Evolutionary conservation across 306 rosid genomes (phyloP).

Genomic region (Corylus heterophylla): DNA sequence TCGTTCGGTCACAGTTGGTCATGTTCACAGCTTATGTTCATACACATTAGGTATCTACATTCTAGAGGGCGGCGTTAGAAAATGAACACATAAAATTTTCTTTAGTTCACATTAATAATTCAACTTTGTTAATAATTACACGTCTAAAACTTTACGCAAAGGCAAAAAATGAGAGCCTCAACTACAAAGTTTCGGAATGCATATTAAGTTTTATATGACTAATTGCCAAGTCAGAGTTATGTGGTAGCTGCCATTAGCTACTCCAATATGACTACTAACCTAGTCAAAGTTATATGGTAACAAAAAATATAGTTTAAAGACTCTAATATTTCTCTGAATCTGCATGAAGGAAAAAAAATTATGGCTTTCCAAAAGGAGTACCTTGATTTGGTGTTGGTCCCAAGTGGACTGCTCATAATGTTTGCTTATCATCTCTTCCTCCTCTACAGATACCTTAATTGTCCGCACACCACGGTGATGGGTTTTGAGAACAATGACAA

Average conservation of each 20-base stretch:
- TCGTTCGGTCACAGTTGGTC: not conserved
- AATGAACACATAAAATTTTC: not conserved
- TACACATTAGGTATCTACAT: not conserved
- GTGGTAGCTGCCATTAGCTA: not conserved
- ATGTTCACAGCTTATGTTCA: not conserved
- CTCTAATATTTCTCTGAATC: no score
- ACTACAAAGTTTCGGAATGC: not conserved
- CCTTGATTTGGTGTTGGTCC: constrained; percentile 72
- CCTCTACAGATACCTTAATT: constrained; percentile 54
- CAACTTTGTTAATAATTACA: not conserved
- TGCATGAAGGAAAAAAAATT: not conserved
- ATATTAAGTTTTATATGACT: not conserved
- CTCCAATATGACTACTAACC: no score
- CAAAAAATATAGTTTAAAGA: no score
- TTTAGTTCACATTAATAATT: not conserved
- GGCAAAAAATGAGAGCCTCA: not conserved
- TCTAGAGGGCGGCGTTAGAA: not conserved
- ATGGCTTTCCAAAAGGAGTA: constrained; percentile 62
- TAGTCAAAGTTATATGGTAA: not conserved
- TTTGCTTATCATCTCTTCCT: constrained; percentile 62
- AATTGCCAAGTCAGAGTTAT: not conserved
- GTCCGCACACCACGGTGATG: constrained; percentile 69
- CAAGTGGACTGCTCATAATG: constrained; percentile 68
- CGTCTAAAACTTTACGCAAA: not conserved
- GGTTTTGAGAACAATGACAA: constrained; percentile 78